Conservation (phyloP, 176 grass and related monocot species). For the Olyra latifolia region DNA sequence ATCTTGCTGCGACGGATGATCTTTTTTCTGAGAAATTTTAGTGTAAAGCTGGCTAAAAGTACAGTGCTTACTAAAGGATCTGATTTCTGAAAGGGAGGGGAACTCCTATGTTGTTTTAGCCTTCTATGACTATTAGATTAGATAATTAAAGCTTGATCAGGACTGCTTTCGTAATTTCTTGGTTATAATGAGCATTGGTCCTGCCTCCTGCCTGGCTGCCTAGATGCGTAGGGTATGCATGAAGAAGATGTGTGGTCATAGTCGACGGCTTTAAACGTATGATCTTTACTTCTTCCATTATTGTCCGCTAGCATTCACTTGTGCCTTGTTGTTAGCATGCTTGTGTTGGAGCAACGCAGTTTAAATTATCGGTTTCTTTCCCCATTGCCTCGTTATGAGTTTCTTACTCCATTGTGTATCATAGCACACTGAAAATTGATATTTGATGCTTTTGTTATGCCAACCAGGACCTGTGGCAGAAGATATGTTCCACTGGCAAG, state of each 20-base stretch:
- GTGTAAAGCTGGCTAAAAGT: background rate
- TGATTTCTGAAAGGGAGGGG: background rate
- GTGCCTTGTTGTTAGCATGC: background rate
- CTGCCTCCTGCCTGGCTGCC: too few species aligned
- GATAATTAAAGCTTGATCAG: background rate
- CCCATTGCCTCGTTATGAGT: background rate
- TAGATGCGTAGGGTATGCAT: background rate
- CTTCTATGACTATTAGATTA: background rate
- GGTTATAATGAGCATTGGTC: background rate
- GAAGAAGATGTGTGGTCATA: background rate
- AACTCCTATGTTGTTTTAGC: too few species aligned
- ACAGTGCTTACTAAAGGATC: background rate
- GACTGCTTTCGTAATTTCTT: background rate
- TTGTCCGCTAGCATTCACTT: background rate
- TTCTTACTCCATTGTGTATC: background rate
- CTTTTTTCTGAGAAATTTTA: too few species aligned
- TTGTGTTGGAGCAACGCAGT: background rate
- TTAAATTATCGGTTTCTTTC: background rate
- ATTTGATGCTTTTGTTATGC: background rate
- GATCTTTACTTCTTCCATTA: background rate
- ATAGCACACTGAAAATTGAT: background rate
- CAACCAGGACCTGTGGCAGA: constrained; percentile 44
- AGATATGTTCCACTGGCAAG: constrained; percentile 64
- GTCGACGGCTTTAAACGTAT: background rate
- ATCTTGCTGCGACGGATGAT: background rate